Percentiles rank a stretch among this genome's conserved stretches.
Conservation (phyloP, 495 filamentous ascomycete genomes). For the Melanomma pulvis-pyrius region DNA sequence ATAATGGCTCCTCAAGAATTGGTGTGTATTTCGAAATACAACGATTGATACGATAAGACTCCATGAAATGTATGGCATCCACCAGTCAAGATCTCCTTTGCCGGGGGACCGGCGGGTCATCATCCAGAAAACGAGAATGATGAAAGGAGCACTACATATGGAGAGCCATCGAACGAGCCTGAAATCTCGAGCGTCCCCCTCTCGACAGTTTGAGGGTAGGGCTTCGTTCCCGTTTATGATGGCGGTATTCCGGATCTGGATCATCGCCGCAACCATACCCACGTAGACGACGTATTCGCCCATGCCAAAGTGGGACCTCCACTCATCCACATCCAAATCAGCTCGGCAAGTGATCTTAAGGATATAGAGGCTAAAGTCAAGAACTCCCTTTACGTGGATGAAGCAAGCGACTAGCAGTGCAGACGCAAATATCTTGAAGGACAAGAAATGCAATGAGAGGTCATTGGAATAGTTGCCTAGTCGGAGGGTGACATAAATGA, state of each 20-base stretch:
- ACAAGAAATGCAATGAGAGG: conserved; percentile 48
- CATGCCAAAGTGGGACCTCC: conserved; percentile 51
- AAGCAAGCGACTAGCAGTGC: conserved; percentile 50
- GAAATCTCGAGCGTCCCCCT: conserved; percentile 1
- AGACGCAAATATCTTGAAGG: conserved; percentile 53
- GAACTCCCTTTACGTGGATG: conserved; percentile 48
- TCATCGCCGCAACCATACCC: conserved; percentile 56
- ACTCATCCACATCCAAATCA: conserved; percentile 51
- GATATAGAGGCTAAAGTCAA: conserved; percentile 49
- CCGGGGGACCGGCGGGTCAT: conserved; percentile 38
- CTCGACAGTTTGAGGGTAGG: neutral
- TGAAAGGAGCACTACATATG: conserved; percentile 11
- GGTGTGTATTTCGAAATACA: conserved; percentile 54
- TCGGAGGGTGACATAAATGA: conserved; percentile 56
- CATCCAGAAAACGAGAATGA: conserved; percentile 20
- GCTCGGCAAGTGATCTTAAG: conserved; percentile 47
- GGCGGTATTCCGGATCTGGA: conserved; percentile 41
- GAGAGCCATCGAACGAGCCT: neutral
- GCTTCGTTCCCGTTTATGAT: neutral
- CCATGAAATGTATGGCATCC: conserved; percentile 58
- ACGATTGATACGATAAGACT: conserved; percentile 58
- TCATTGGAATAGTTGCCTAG: conserved; percentile 48
- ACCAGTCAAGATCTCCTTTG: conserved; percentile 53
- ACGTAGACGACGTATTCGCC: conserved; percentile 57
- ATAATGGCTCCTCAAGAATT: conserved; percentile 48